Percentiles rank a stretch among this genome's conserved stretches.
Evolutionary conservation across 306 rosid species (phyloP).

Genomic region (Astragalus glycyphyllos): DNA sequence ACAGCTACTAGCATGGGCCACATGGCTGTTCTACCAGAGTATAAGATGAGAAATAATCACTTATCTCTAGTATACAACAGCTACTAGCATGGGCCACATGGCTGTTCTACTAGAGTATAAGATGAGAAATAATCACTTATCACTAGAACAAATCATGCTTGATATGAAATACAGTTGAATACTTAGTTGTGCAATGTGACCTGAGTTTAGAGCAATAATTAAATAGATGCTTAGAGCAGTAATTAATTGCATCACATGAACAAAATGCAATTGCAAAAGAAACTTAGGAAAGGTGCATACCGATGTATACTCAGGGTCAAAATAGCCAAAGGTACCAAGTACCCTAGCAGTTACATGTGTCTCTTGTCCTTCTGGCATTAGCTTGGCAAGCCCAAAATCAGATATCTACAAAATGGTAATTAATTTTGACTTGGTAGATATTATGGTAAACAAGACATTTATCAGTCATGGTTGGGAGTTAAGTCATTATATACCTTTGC

Average conservation of each 20-base stretch:
- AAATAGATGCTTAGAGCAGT: neutral
- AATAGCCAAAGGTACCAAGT: slow-evolving; percentile 92
- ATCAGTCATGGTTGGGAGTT: neutral
- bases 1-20: too few species aligned
- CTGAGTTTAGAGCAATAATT: neutral
- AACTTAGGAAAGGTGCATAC: slow-evolving; percentile 48
- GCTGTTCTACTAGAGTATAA: too few species aligned
- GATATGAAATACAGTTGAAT: neutral
- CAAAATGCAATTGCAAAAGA: slow-evolving; percentile 16
- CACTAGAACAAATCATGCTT: too few species aligned
- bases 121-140: too few species aligned
- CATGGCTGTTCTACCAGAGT: too few species aligned
- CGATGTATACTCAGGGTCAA: slow-evolving; percentile 92
- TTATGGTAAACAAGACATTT: slow-evolving; percentile 18
- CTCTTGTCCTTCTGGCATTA: slow-evolving; percentile 95
- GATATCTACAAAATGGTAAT: slow-evolving; percentile 62
- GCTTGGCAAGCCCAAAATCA: slow-evolving; percentile 94
- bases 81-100: too few species aligned
- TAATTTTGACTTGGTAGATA: slow-evolving; percentile 25
- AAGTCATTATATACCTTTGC: slow-evolving; percentile 63
- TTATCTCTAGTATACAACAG: too few species aligned
- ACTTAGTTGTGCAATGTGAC: neutral
- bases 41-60: too few species aligned
- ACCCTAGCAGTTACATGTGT: slow-evolving; percentile 80
- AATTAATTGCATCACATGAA: slow-evolving; percentile 16